phyloP scores from a whole-genome alignment of 2,329 filamentous ascomycete genomes.

The Arthrobotrys conoides region DNA sequence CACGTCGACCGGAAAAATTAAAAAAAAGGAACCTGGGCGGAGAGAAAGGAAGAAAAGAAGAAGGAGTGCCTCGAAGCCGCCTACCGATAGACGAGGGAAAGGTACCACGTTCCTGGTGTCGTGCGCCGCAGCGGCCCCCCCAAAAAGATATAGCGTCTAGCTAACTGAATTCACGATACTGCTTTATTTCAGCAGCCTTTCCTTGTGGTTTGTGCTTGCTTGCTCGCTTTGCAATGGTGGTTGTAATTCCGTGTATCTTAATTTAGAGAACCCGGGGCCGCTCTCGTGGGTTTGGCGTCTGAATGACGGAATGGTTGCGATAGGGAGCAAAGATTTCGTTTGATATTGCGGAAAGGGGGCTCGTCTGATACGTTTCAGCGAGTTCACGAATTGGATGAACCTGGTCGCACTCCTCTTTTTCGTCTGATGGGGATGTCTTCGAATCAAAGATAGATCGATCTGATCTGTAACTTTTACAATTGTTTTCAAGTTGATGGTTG shows the following conservation, averaged over 20 bases:
- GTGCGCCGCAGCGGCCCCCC: conserved; percentile 46
- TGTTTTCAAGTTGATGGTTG: too few relatives aligned
- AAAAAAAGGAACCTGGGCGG: conserved; percentile 25
- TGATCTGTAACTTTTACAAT: conserved; percentile 11
- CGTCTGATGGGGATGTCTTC: conserved; percentile 3
- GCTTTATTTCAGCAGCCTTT: neutral
- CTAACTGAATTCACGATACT: neutral
- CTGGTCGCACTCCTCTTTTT: neutral
- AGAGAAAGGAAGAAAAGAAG: neutral
- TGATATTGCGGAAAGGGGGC: conserved; percentile 52
- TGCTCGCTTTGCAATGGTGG: neutral
- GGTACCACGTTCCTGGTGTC: conserved; percentile 58
- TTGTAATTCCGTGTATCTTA: conserved; percentile 47
- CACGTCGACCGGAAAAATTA: conserved; percentile 7
- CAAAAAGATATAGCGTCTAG: conserved; percentile 6
- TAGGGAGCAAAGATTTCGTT: conserved; percentile 47
- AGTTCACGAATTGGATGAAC: conserved; percentile 36
- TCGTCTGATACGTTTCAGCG: conserved; percentile 58
- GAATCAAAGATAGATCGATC: too few relatives aligned
- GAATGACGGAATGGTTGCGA: conserved; percentile 59
- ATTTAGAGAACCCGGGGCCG: conserved; percentile 48
- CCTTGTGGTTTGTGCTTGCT: neutral
- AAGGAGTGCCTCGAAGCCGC: too few relatives aligned
- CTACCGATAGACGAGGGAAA: conserved; percentile 44
- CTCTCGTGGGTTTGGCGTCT: conserved; percentile 47